Evolutionary conservation across 2,329 filamentous ascomycete species (phyloP), one percentile per base, ranked within the genome.

Genomic region (Ceratocystis harringtonii): DNA sequence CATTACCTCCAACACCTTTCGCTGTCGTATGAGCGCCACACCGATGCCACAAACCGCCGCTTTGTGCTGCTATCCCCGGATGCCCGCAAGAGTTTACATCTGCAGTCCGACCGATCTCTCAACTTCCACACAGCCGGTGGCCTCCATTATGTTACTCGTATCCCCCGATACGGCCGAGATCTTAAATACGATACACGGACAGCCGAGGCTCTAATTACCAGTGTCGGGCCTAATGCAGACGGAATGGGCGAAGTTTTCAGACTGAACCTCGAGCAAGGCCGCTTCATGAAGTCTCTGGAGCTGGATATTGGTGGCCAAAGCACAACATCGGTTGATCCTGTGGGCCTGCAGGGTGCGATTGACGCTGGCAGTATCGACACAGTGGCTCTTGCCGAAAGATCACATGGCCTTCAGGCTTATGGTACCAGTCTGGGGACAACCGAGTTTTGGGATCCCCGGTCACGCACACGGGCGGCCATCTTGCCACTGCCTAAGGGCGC

Each of bases 341-440:
- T 71, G 17, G 86, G 91, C 1, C 75, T 96, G 32, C 92, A 97
- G 73, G 92, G 92, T 67, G 89, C 92, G 61, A 89, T 96, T 60
- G 81, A 87, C 66, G 87, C 90, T 0, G 91, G 92, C 15, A 87
- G 88, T 62, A 91, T 97, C 63, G 96, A 97, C 72, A 86, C 86
- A 6, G 92, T 85, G 12, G 87, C 92, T 2, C 84, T 96, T 68
- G 94, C 94, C 2, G 90, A 96, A 73, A 83, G 87, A 50, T 92
- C 89, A 61, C 94, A 99, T 74, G 94, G 94, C 66, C 79, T 99
- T 3, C 81, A 92, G 43, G 92, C 92, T 0, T 99, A 99, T 71
- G 94, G 95, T 63, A 99, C 94, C 0, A 92, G 90, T 2, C 78
- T 94, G 66, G 92, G 94, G n/a, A 96, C 92, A 0, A 90, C 97